Percentiles rank a stretch among this genome's conserved stretches.
Evolutionary conservation across 1,284 basidiomycete species (phyloP).

Genomic region (Amanita bisporigera): DNA sequence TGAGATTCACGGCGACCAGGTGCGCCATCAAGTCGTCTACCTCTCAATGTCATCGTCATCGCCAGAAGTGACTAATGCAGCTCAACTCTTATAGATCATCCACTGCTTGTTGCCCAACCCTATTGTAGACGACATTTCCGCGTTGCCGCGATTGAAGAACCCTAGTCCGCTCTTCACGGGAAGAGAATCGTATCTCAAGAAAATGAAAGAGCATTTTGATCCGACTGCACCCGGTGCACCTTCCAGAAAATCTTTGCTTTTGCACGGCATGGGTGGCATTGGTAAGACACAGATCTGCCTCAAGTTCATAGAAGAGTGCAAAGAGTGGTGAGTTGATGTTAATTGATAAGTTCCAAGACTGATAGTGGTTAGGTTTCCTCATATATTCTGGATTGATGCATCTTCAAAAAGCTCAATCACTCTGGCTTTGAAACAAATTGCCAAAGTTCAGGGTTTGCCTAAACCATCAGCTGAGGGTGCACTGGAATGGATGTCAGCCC

Average conservation of each 20-base stretch:
- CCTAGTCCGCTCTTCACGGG: constrained; percentile 8
- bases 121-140: neutral
- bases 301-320: constrained; percentile 8
- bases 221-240: too few species aligned
- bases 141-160: neutral
- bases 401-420: constrained; percentile 10
- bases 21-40: too few species aligned
- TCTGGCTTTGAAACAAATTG: neutral
- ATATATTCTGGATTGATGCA: constrained; percentile 20
- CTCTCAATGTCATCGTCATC: too few species aligned
- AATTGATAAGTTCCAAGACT: neutral
- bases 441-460: neutral
- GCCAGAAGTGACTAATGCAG: too few species aligned
- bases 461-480: neutral
- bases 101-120: too few species aligned
- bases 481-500: constrained; percentile 13
- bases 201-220: neutral
- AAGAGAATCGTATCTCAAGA: neutral
- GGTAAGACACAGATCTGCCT: neutral
- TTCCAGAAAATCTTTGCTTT: neutral
- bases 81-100: too few species aligned
- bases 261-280: constrained; percentile 9
- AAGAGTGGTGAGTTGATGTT: neutral
- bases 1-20: too few species aligned
- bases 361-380: constrained; percentile 7